Base-by-base conservation (phyloP, 176 grass and related monocot genomes). In the Melocanna baccifera region DNA sequence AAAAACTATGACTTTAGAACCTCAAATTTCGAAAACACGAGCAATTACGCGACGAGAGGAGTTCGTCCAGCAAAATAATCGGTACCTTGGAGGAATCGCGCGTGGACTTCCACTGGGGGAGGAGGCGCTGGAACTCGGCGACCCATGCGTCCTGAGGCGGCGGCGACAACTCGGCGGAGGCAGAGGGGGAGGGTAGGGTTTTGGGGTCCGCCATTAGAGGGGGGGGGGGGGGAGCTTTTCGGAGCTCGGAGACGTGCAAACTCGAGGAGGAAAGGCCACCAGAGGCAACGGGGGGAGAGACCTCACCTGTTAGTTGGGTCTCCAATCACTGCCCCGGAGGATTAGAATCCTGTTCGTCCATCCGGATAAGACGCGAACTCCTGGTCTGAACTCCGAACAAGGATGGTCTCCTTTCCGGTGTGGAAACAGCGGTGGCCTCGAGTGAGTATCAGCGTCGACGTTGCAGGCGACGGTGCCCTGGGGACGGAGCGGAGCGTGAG, bases 21-120 rank as follows among this genome's bases (percentile, higher is more conserved):
- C 19, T 22, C 22, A 73, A 46, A 80, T 37, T 66, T 74, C 43
- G 70, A 12, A 80, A 13, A 52, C 69, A 72, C 14, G 9, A 41
- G 3, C 34, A 73, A 79, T 29, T 47, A 57, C 29, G n/a, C 8
- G 9, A 86, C 32, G 1, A 52, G 19, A 66, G 28, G n/a, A 75
- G 57, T 18, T 29, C n/a, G 23, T 63, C n/a, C 67, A 64, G 5
- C 9, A 64, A 34, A 73, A 58, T 11, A 78, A 42, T 14, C 37
- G 53, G 32, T 88, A 94, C 93, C 90, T 85, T 86, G 71, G 74
- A 81, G 7, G 77, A 86, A 36, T 94, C 85, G 34, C 52, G 85
- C 69, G 90, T 59, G 9, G 78, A 88, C 72, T 85, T 85, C 90
- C 92, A 94, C 19, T 65, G 69, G 15, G 92, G 81, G 19, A 45